These are phyloP conservation scores for Puccinia triticina DNA, from an alignment of 1,284 basidiomycete genomes.

Conservation along the genomic window DNA sequence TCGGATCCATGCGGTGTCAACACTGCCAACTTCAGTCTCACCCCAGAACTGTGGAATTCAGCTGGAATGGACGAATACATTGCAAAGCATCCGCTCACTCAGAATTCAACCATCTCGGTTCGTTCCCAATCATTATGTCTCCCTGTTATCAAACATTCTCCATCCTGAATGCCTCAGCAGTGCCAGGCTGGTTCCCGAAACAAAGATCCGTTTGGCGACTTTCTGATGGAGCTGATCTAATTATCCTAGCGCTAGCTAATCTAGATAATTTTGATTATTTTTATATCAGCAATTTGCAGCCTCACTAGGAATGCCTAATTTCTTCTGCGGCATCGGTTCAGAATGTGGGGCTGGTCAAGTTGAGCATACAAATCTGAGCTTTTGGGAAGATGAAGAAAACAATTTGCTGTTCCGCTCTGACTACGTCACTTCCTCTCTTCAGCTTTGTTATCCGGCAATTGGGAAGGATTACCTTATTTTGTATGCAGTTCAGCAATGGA, in stretches of 20 bases:
- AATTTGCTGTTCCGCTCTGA: neutral
- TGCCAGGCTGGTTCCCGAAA: neutral
- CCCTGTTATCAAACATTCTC: neutral
- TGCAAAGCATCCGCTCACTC: neutral
- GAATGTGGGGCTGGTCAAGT: constrained; percentile 30
- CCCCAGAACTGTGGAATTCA: constrained; percentile 27
- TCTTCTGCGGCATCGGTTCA: constrained; percentile 37
- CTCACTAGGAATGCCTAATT: constrained; percentile 30
- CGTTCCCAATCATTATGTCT: neutral
- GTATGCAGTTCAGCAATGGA: constrained; percentile 46
- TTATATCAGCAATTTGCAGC: constrained; percentile 37
- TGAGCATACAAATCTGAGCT: neutral
- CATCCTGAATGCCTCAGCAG: neutral
- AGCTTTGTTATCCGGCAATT: constrained; percentile 48
- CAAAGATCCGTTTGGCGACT: too few relatives aligned
- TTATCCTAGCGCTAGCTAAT: neutral
- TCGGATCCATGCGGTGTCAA: constrained; percentile 24
- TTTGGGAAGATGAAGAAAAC: neutral
- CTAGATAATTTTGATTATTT: neutral
- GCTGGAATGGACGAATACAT: constrained; percentile 35
- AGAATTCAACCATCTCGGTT: constrained; percentile 28
- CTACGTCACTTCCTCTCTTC: neutral
- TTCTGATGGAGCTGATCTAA: neutral
- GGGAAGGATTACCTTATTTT: constrained; percentile 47
- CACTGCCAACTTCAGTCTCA: constrained; percentile 9